Base-by-base conservation (phyloP, 1,139 yeast species). In the Yamadazyma membranifaciens region DNA sequence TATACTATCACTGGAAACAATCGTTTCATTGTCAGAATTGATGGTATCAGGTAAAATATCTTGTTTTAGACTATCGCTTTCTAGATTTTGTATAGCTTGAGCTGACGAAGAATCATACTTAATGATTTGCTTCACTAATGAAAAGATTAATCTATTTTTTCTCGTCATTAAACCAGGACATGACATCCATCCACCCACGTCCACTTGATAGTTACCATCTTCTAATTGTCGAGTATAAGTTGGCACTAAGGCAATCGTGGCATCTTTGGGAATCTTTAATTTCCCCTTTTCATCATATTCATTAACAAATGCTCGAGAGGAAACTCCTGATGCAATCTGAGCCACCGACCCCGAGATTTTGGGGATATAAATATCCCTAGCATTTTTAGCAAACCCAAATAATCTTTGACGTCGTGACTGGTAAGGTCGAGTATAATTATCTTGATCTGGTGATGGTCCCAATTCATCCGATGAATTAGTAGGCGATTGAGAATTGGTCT, bases 161-260 rank as follows among this genome's bases (percentile, higher is more conserved):
- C 95, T 67, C 25, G 80, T 76, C 70, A 81, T 75, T 9, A 73
- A 69, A 1, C 92, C 94, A 0, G 89, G 89, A 34, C 87, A 70
- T 43, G 73, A 79, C 9, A 87, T 71, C 76, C 85, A 78, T 3
- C 96, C 96, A 36, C 86, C 75, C 2, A 88, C 78, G 39, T 81
- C 80, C 1, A 89, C 81, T 37, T 73, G 69, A 55, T 65, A 81
- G 10, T 28, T 31, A 6, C 57, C 59, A 9, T 60, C 62, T 13
- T 50, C 56, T 0, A 51, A 50, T 14, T 57, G 45, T 15, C 83
- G 63, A 0, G 88, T 74, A 57, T 83, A 87, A 5, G 87, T 76
- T 2, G 91, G 91, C 50, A 81, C 85, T 6, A 55, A 75, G 7
- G 67, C 59, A 37, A 72, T 62, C 3, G 61, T 43, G 4, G 76